Percentiles rank a stretch among this genome's conserved stretches.
phyloP scores from a whole-genome alignment of 805 yeast species.

The Babjeviella inositovora region DNA sequence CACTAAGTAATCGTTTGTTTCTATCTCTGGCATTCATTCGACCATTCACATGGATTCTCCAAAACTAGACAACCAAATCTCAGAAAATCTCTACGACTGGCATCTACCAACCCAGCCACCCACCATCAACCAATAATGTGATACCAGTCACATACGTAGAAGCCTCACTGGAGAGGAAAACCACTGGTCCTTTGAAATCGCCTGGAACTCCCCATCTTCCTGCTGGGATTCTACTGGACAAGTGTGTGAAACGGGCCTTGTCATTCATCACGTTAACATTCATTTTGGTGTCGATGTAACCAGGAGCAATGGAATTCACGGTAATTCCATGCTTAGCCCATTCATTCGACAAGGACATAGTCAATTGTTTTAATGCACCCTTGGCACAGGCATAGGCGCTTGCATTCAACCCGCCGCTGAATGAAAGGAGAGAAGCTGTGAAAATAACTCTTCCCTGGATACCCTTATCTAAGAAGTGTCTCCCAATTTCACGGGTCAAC shows the following conservation, averaged over 20 bases:
- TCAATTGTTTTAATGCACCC: slow-evolving; percentile 18
- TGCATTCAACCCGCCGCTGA: slow-evolving; percentile 18
- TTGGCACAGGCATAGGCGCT: slow-evolving; percentile 25
- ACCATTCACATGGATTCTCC: no score
- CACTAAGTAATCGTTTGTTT: no score
- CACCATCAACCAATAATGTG: no score
- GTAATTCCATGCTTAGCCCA: slow-evolving; percentile 25
- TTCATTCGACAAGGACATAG: slow-evolving; percentile 22
- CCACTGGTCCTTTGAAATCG: slow-evolving; percentile 24
- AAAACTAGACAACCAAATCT: no score
- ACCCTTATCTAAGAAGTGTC: slow-evolving; percentile 13
- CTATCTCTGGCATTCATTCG: no score
- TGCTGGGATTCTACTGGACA: slow-evolving; percentile 27
- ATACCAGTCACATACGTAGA: no score
- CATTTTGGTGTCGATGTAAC: slow-evolving; percentile 30
- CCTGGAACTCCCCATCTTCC: slow-evolving; percentile 31
- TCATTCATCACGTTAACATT: no score
- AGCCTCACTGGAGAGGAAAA: no score
- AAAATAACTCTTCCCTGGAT: slow-evolving; percentile 21
- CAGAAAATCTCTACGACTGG: no score
- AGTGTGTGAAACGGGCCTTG: no score
- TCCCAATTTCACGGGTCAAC: slow-evolving; percentile 18
- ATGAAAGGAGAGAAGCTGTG: slow-evolving; percentile 22
- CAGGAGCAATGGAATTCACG: slow-evolving; percentile 34
- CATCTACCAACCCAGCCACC: no score